Base-by-base conservation (phyloP, 768 basidiomycete species). In the Russula dissimulans region DNA sequence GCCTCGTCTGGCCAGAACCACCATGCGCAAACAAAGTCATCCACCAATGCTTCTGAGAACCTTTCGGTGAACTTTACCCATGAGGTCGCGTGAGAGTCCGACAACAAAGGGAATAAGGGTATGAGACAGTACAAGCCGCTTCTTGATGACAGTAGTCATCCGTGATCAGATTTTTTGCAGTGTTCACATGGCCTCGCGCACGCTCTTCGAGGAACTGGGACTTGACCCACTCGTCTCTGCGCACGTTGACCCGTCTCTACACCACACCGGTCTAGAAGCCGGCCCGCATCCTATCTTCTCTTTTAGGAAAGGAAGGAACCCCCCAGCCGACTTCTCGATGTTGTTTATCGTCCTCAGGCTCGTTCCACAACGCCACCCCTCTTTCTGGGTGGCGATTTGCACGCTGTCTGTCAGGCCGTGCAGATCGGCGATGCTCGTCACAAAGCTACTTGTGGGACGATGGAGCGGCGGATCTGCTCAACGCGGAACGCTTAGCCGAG, bases 361-460 rank as follows among this genome's bases (percentile, higher is more conserved):
- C 22, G 22, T n/a, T 53, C 17, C 31, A 38, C 4, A 15, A 36
- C 5, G 34, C 34, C 34, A 36, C 34, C 5, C 34, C 11, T n/a
- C n/a, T 22, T 43, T 31, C 34, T 6, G 44, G 29, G 34, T 32
- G 52, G 48, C 44, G 48, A 61, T 56, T 43, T 14, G 54, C 11
- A n/a, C 51, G 42, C 55, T 34, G 9, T 43, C 17, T 18, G 22
- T 43, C 22, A 31, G 36, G 55, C 39, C 36, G 26, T 50, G 38
- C 55, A 11, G 55, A 56, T 61, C 60, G 54, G 36, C 49, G 42
- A 60, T 50, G 36, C 38, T 44, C 32, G 49, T 39, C 49, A 46
- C 12, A 39, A 26, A 52, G 51, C 38, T 29, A 17, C 17, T 29
- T 31, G 38, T 29, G 26, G 29, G 34, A 36, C 34, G 34, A 36